These are phyloP conservation scores for Canavalia gladiata DNA, from an alignment of 306 rosid species.

Conservation along the genomic window DNA sequence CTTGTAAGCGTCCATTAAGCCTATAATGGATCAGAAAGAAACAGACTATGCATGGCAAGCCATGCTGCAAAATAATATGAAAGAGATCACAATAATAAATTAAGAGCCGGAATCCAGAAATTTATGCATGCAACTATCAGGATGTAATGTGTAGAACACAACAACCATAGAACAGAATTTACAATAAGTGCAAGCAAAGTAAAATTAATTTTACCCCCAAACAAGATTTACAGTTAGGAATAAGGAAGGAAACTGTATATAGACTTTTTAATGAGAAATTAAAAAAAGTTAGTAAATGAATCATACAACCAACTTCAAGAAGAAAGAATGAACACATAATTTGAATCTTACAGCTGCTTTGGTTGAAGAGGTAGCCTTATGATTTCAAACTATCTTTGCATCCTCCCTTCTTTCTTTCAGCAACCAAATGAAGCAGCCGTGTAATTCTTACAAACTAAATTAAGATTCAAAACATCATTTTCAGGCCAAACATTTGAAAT, in stretches of 20 bases:
- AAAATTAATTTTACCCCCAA: background rate
- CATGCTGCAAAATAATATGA: constrained; percentile 31
- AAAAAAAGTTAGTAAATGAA: background rate
- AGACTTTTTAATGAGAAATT: background rate
- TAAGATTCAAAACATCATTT: constrained; percentile 21
- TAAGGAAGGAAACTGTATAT: background rate
- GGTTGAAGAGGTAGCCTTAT: constrained; percentile 22
- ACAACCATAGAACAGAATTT: background rate
- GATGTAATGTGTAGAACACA: constrained; percentile 23
- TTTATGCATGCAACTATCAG: constrained; percentile 16
- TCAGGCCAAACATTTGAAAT: background rate
- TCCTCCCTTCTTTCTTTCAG: constrained; percentile 20
- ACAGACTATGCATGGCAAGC: constrained; percentile 24
- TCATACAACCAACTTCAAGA: constrained; percentile 8
- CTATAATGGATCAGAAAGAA: constrained; percentile 11
- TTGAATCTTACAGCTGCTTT: constrained; percentile 35
- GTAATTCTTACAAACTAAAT: constrained; percentile 25
- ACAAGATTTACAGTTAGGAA: background rate
- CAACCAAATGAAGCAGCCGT: constrained; percentile 40
- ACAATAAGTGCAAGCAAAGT: background rate
- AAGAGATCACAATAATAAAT: constrained; percentile 40
- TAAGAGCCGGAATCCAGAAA: constrained; percentile 29
- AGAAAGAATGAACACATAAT: background rate
- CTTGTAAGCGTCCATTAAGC: constrained; percentile 9
- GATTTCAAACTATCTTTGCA: constrained; percentile 39